Conservation (phyloP, 164 flowering plant genomes). For the Macadamia integrifolia region DNA sequence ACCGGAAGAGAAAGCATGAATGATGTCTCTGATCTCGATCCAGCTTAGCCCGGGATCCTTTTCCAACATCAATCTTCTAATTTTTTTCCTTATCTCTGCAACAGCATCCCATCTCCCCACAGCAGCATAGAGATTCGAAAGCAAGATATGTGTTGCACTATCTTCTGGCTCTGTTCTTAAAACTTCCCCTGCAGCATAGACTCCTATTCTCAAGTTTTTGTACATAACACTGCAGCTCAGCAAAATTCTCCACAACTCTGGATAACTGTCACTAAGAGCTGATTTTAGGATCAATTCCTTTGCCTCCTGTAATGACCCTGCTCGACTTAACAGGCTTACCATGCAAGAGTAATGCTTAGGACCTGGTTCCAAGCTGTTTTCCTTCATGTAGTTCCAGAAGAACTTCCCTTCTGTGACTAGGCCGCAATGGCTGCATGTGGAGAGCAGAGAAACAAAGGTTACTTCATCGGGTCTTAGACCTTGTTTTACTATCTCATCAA, state of each 20-base stretch:
- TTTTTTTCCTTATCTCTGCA: slow-evolving; percentile 54
- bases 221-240: slow-evolving; percentile 56
- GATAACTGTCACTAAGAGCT: slow-evolving; percentile 25
- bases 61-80: slow-evolving; percentile 42
- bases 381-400: slow-evolving; percentile 65
- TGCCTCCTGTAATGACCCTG: slow-evolving; percentile 70
- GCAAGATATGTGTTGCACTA: slow-evolving; percentile 49
- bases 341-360: slow-evolving; percentile 82
- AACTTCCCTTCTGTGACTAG: slow-evolving; percentile 46
- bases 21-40: slow-evolving; percentile 46
- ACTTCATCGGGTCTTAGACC: slow-evolving; percentile 57
- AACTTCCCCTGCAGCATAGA: slow-evolving; percentile 59
- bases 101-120: slow-evolving; percentile 69
- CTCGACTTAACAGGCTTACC: slow-evolving; percentile 71
- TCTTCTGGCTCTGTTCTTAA: slow-evolving; percentile 49
- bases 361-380: slow-evolving; percentile 37
- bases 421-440: slow-evolving; percentile 78
- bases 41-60: slow-evolving; percentile 90
- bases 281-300: slow-evolving; percentile 47
- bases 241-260: slow-evolving; percentile 71
- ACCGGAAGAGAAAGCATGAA: slow-evolving; percentile 52
- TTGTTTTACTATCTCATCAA: slow-evolving; percentile 29
- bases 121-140: slow-evolving; percentile 69
- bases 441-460: slow-evolving; percentile 63
- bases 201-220: slow-evolving; percentile 40